Evolutionary conservation across 2,329 filamentous ascomycete species (phyloP).

Genomic region (Acrodontium crateriforme): DNA sequence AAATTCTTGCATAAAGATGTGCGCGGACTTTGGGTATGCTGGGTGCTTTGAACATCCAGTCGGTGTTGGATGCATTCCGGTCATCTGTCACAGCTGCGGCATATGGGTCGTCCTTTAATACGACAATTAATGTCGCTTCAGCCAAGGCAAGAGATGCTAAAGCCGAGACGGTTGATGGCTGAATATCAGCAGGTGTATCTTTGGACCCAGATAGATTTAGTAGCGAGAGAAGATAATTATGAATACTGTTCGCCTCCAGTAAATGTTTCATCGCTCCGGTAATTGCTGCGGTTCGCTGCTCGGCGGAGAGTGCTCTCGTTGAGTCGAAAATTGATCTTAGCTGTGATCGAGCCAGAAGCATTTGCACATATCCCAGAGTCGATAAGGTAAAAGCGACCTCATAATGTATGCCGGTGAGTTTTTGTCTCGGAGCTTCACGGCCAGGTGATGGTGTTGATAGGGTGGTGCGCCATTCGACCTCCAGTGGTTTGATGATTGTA

Average conservation of each 20-base stretch:
- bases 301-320: constrained; percentile 44
- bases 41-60: constrained; percentile 93
- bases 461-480: constrained; percentile 69
- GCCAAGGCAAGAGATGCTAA: constrained; percentile 55
- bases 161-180: constrained; percentile 29
- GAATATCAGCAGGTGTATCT: constrained; percentile 28
- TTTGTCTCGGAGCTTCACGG: constrained; percentile 52
- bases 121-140: constrained; percentile 78
- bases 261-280: constrained; percentile 63
- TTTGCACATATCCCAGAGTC: constrained; percentile 61
- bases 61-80: constrained; percentile 68
- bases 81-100: constrained; percentile 67
- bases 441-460: constrained; percentile 52
- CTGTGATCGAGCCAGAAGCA: constrained; percentile 55
- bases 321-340: constrained; percentile 62
- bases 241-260: constrained; percentile 64
- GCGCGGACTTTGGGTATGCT: constrained; percentile 80
- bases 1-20: constrained; percentile 75
- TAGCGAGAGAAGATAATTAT: constrained; percentile 47
- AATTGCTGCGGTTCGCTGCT: constrained; percentile 57
- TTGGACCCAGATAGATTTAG: constrained; percentile 36
- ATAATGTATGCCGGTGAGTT: constrained; percentile 61
- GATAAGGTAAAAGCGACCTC: constrained; percentile 71
- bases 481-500: constrained; percentile 52
- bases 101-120: constrained; percentile 90